These are phyloP conservation scores for Salix brachista DNA, from an alignment of 345 rosid species.

Conservation along the genomic window DNA sequence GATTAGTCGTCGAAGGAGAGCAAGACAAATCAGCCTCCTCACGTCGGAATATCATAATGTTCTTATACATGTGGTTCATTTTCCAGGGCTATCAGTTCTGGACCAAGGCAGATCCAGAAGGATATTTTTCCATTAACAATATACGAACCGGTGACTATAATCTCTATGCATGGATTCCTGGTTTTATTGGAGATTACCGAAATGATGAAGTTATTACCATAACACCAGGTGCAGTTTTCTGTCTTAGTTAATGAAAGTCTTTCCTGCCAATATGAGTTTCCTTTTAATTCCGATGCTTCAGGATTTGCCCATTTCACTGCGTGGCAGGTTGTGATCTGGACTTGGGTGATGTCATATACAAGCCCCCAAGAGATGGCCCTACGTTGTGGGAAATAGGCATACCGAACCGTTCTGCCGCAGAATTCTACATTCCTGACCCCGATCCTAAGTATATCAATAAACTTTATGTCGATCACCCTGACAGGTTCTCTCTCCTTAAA, in stretches of 20 bases:
- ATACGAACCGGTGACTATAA: conserved; percentile 51
- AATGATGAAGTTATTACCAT: conserved; percentile 39
- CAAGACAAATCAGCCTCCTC: neutral
- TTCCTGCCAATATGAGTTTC: neutral
- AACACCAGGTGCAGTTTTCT: conserved; percentile 41
- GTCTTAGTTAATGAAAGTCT: neutral
- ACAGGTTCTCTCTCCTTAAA: conserved; percentile 39
- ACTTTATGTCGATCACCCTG: conserved; percentile 57
- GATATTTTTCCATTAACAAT: conserved; percentile 49
- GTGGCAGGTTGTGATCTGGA: conserved; percentile 49
- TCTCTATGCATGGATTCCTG: conserved; percentile 78
- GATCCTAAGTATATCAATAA: conserved; percentile 60
- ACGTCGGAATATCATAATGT: too few relatives aligned
- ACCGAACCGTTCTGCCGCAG: conserved; percentile 78
- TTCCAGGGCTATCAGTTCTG: conserved; percentile 79
- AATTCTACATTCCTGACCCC: conserved; percentile 77
- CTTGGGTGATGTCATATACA: conserved; percentile 55
- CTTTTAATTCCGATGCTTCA: too few relatives aligned
- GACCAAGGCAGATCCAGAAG: conserved; percentile 57
- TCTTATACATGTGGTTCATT: neutral
- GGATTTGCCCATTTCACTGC: neutral
- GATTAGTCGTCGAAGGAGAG: neutral
- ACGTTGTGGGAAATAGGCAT: conserved; percentile 93
- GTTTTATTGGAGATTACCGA: conserved; percentile 74
- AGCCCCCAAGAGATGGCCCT: conserved; percentile 82